Conservation (phyloP, 192 early-diverging fungal species). For the Mortierella antarctica region DNA sequence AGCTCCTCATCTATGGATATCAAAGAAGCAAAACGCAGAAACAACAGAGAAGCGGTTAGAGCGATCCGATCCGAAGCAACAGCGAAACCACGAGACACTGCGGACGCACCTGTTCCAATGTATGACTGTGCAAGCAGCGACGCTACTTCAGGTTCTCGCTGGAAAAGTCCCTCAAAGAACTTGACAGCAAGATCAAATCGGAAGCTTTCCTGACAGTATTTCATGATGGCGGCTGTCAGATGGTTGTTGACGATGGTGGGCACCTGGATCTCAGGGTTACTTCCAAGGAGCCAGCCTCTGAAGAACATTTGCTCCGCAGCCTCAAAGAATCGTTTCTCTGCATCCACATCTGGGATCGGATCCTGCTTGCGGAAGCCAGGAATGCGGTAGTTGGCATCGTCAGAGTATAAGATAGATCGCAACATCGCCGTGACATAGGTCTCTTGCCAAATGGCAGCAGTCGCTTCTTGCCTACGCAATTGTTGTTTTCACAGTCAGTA, state of each 20-base stretch:
- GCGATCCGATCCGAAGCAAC: slow-evolving; percentile 3
- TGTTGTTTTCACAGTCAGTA: neutral
- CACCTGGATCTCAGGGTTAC: slow-evolving; percentile 94
- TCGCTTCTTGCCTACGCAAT: slow-evolving; percentile 70
- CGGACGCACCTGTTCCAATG: slow-evolving; percentile 62
- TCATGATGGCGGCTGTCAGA: slow-evolving; percentile 87
- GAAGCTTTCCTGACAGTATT: slow-evolving; percentile 89
- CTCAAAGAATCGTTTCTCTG: slow-evolving; percentile 88
- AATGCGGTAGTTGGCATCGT: slow-evolving; percentile 86
- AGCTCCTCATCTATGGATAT: slow-evolving; percentile 83
- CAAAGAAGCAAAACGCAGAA: too few species aligned
- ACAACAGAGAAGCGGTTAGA: neutral
- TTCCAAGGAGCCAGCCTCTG: slow-evolving; percentile 94
- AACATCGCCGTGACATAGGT: slow-evolving; percentile 89
- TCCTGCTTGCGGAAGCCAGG: slow-evolving; percentile 92
- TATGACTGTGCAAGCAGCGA: slow-evolving; percentile 86
- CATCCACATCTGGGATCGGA: slow-evolving; percentile 77
- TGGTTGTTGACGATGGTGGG: slow-evolving; percentile 92
- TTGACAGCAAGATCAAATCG: slow-evolving; percentile 82
- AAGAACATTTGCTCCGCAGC: slow-evolving; percentile 86
- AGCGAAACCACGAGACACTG: neutral
- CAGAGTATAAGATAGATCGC: slow-evolving; percentile 90
- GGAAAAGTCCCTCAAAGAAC: slow-evolving; percentile 80
- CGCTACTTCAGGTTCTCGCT: slow-evolving; percentile 90
- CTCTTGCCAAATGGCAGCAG: slow-evolving; percentile 90